Evolutionary conservation across 768 basidiomycete genomes (phyloP).

Genomic region (Boletus subcaerulescens): DNA sequence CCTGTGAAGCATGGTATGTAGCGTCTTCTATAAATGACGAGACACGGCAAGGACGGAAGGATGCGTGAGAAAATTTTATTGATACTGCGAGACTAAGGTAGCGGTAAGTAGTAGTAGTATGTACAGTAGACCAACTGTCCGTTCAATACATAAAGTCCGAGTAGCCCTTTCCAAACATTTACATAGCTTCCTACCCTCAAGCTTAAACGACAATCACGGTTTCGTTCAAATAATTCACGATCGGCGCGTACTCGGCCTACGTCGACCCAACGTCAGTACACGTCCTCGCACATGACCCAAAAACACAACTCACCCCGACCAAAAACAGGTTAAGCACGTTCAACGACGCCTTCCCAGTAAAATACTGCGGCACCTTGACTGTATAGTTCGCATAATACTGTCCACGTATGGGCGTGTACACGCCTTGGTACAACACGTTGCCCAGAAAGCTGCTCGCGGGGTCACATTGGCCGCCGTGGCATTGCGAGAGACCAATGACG

Average conservation of each 20-base stretch:
- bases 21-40: not conserved
- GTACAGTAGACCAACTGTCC: not conserved
- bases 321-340: slow-evolving; percentile 37
- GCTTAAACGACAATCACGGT: slow-evolving; percentile 11
- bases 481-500: slow-evolving; percentile 32
- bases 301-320: slow-evolving; percentile 39
- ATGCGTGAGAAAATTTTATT: slow-evolving; percentile 12
- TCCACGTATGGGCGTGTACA: slow-evolving; percentile 26
- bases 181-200: not conserved
- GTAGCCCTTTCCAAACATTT: not conserved
- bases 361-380: slow-evolving; percentile 26
- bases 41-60: slow-evolving; percentile 6
- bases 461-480: slow-evolving; percentile 21
- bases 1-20: slow-evolving; percentile 22
- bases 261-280: not conserved
- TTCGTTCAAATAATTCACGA: slow-evolving; percentile 25
- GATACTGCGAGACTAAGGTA: not conserved
- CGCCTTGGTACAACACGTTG: slow-evolving; percentile 34
- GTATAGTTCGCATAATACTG: slow-evolving; percentile 32
- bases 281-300: no score
- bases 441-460: slow-evolving; percentile 27
- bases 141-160: not conserved
- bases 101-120: not conserved
- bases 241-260: slow-evolving; percentile 9
- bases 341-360: slow-evolving; percentile 34